Evolutionary conservation across 2,329 filamentous ascomycete genomes (phyloP).

Genomic region (Fusarium musae): DNA sequence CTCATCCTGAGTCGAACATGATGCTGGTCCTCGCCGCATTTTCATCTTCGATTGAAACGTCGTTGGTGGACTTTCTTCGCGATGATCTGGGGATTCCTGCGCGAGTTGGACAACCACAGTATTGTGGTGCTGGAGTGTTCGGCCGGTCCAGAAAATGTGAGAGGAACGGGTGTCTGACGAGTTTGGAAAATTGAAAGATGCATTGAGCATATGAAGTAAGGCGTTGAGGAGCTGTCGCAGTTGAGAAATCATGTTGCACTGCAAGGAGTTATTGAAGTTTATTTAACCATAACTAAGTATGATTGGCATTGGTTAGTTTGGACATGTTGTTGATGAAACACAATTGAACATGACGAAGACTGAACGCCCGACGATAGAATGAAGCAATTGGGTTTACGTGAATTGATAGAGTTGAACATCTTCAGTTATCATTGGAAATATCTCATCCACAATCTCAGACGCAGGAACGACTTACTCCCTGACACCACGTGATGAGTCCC

Average conservation of each 20-base stretch:
- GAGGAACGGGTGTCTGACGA: slow-evolving; percentile 40
- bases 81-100: slow-evolving; percentile 44
- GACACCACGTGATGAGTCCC: slow-evolving; percentile 31
- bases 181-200: slow-evolving; percentile 1
- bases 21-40: slow-evolving; percentile 70
- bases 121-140: slow-evolving; percentile 39
- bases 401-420: neutral
- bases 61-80: slow-evolving; percentile 64
- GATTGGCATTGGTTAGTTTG: slow-evolving; percentile 8
- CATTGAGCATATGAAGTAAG: neutral
- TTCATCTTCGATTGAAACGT: slow-evolving; percentile 67
- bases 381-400: neutral
- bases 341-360: neutral
- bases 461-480: neutral
- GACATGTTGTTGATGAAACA: slow-evolving; percentile 9
- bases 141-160: slow-evolving; percentile 39
- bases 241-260: slow-evolving; percentile 6
- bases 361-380: neutral
- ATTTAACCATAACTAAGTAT: neutral
- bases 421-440: neutral
- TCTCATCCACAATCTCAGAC: neutral
- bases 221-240: neutral
- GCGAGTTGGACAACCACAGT: slow-evolving; percentile 37
- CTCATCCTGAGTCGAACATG: slow-evolving; percentile 61
- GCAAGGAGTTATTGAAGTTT: slow-evolving; percentile 11